Evolutionary conservation across 2,329 filamentous ascomycete genomes (phyloP).

Genomic region (Pseudocercospora crystallina): DNA sequence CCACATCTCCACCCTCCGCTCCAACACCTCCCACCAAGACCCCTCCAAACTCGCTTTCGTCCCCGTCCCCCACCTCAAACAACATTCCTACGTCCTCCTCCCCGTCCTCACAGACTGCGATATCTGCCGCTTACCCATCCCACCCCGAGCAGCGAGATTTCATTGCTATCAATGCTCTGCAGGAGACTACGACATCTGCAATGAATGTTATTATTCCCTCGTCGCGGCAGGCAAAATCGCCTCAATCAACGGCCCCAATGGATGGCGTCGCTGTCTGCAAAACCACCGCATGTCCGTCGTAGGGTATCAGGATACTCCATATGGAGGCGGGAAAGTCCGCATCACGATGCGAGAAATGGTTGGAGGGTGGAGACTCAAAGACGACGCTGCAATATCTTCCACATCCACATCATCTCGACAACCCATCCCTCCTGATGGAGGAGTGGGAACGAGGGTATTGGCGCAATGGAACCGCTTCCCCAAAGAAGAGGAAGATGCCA

Average conservation of each 20-base stretch:
- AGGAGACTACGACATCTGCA: conserved; percentile 88
- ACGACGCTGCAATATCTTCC: conserved; percentile 32
- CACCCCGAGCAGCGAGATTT: conserved; percentile 66
- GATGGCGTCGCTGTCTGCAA: conserved; percentile 78
- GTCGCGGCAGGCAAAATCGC: conserved; percentile 65
- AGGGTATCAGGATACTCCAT: conserved; percentile 64
- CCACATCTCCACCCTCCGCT: conserved; percentile 46
- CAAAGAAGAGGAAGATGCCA: conserved; percentile 60
- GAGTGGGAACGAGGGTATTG: conserved; percentile 61
- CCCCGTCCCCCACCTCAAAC: conserved; percentile 37
- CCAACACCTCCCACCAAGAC: conserved; percentile 21
- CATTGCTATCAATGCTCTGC: conserved; percentile 77
- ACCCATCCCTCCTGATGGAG: conserved; percentile 71
- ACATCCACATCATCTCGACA: too few species aligned
- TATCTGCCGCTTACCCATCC: conserved; percentile 71
- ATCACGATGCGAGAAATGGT: conserved; percentile 71
- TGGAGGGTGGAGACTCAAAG: conserved; percentile 69
- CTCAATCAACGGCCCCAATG: conserved; percentile 71
- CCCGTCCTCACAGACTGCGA: conserved; percentile 72
- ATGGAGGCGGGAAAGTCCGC: conserved; percentile 64
- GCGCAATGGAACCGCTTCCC: conserved; percentile 75
- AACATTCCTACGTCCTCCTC: conserved; percentile 43
- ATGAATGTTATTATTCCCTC: conserved; percentile 70
- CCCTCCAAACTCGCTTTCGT: conserved; percentile 23
- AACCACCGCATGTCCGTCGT: conserved; percentile 84